These are phyloP conservation scores for Aspergillus eucalypticola DNA, from an alignment of 2,329 filamentous ascomycete genomes.

Conservation along the genomic window DNA sequence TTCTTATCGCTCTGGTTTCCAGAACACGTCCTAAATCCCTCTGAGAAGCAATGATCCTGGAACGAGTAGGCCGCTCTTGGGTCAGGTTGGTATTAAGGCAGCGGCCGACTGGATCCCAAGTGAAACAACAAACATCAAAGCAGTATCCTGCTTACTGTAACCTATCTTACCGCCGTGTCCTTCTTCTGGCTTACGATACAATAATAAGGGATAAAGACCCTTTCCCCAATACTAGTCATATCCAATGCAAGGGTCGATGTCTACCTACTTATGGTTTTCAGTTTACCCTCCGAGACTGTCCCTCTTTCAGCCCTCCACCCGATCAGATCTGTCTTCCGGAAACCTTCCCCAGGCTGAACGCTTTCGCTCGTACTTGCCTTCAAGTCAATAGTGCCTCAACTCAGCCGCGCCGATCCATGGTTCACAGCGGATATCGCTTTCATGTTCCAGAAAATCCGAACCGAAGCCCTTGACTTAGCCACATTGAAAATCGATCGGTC, in stretches of 20 bases:
- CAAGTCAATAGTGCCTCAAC: neutral
- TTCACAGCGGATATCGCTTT: conserved; percentile 16
- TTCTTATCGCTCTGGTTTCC: neutral
- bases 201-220: neutral
- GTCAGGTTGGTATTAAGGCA: neutral
- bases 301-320: neutral
- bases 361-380: neutral
- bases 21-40: neutral
- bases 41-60: neutral
- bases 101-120: neutral
- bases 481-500: conserved; percentile 18
- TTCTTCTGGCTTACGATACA: neutral
- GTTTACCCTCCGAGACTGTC: neutral
- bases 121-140: neutral
- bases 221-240: neutral
- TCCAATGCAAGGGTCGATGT: neutral
- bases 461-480: conserved; percentile 9
- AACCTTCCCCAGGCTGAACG: neutral
- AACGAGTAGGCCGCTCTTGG: neutral
- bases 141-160: neutral
- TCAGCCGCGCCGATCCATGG: conserved; percentile 15
- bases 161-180: neutral
- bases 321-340: neutral
- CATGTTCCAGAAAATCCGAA: conserved; percentile 14
- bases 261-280: neutral